Percentiles rank a stretch among this genome's conserved stretches.
Evolutionary conservation across 179 eudicot species (phyloP).

Genomic region (Drosera spatulata): DNA sequence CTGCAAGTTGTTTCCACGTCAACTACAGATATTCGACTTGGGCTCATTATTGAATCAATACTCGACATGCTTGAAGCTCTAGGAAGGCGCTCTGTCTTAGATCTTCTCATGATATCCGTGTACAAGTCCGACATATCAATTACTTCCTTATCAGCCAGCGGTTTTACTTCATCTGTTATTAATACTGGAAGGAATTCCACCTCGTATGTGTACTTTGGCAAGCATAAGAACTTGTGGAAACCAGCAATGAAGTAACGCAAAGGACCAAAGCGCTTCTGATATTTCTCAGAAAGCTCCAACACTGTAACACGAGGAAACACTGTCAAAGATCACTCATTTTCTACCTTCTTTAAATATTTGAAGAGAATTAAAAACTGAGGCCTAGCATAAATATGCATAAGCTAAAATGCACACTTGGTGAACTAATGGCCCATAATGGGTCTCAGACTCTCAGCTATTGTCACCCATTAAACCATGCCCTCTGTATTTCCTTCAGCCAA

Average conservation of each 20-base stretch:
- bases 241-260: constrained; percentile 95
- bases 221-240: constrained; percentile 80
- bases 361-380: too few relatives aligned
- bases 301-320: constrained; percentile 33
- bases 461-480: too few relatives aligned
- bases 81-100: constrained; percentile 73
- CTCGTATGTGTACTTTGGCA: constrained; percentile 86
- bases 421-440: too few relatives aligned
- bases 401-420: too few relatives aligned
- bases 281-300: constrained; percentile 90
- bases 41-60: constrained; percentile 94
- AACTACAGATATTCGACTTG: constrained; percentile 64
- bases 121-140: constrained; percentile 86
- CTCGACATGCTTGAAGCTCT: constrained; percentile 95
- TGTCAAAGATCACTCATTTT: too few relatives aligned
- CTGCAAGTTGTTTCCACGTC: constrained; percentile 71
- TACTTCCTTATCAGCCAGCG: constrained; percentile 42
- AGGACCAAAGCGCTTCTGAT: constrained; percentile 97
- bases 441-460: too few relatives aligned
- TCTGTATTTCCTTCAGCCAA: too few relatives aligned
- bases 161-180: constrained; percentile 42
- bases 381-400: too few relatives aligned
- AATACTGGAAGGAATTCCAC: constrained; percentile 78
- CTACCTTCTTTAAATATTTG: too few relatives aligned
- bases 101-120: constrained; percentile 78